phyloP scores from a whole-genome alignment of 805 yeast species.

The Clavispora santaluciae region DNA sequence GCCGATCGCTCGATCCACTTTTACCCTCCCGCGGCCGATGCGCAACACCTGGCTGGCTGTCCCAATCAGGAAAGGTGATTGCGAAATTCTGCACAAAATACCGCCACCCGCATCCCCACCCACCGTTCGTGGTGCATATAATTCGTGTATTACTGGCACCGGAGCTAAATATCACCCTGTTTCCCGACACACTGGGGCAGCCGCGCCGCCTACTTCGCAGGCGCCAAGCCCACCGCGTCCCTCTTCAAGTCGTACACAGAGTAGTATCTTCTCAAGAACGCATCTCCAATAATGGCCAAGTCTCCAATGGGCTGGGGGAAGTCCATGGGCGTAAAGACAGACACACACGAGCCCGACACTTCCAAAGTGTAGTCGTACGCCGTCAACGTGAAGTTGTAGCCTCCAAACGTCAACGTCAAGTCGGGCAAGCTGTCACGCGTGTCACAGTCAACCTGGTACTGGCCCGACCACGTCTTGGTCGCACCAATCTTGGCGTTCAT shows the following conservation, averaged over 20 bases:
- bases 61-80: not conserved
- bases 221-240: slow-evolving; percentile 92
- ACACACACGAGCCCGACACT: slow-evolving; percentile 90
- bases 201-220: slow-evolving; percentile 39
- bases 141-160: not conserved
- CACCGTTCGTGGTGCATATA: not conserved
- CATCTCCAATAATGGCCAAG: slow-evolving; percentile 93
- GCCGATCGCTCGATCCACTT: no score
- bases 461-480: slow-evolving; percentile 95
- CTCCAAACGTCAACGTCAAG: slow-evolving; percentile 82
- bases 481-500: slow-evolving; percentile 96
- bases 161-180: no score
- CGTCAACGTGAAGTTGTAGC: slow-evolving; percentile 84
- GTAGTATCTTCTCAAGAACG: slow-evolving; percentile 93
- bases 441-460: slow-evolving; percentile 88
- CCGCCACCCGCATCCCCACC: not conserved
- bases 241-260: slow-evolving; percentile 88
- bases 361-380: slow-evolving; percentile 93
- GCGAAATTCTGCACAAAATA: not conserved
- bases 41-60: not conserved
- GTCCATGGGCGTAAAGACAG: slow-evolving; percentile 96
- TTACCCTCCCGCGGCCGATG: no score
- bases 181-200: not conserved
- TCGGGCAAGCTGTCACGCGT: slow-evolving; percentile 83
- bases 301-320: slow-evolving; percentile 97